A percentile compares a stretch with the other conserved stretches of the same genome.
Evolutionary conservation across 768 basidiomycete genomes (phyloP).

Genomic region (Roridomyces roridus): DNA sequence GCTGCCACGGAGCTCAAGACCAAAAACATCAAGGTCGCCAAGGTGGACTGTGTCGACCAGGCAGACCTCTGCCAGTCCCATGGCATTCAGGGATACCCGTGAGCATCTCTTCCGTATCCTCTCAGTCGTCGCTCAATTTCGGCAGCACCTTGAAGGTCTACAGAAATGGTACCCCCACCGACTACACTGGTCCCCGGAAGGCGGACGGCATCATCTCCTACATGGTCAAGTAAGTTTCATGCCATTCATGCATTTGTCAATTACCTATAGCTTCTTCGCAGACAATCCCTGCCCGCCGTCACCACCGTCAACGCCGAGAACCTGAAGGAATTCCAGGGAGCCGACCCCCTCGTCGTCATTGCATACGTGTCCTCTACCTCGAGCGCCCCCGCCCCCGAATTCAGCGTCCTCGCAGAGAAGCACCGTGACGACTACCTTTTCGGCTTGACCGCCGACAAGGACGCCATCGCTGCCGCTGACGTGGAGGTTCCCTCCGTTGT

Average conservation of each 20-base stretch:
- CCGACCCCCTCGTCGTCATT: constrained; percentile 91
- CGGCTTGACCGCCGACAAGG: constrained; percentile 79
- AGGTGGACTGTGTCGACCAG: constrained; percentile 97
- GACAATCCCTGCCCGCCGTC: constrained; percentile 95
- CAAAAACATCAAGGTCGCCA: constrained; percentile 88
- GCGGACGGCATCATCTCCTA: constrained; percentile 96
- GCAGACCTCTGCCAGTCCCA: constrained; percentile 89
- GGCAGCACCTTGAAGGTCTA: constrained; percentile 88
- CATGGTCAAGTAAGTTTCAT: constrained; percentile 84
- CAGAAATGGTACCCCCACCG: constrained; percentile 78
- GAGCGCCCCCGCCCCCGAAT: constrained; percentile 74
- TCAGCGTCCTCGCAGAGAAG: constrained; percentile 80
- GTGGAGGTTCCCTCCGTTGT: constrained; percentile 86
- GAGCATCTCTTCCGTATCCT: constrained; percentile 32
- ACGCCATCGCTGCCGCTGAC: constrained; percentile 69
- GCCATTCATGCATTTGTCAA: background rate
- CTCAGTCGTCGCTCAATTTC: background rate
- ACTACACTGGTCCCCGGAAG: constrained; percentile 90
- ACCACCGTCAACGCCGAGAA: constrained; percentile 78
- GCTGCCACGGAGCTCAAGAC: constrained; percentile 94
- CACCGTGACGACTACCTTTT: constrained; percentile 96
- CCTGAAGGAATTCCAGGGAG: constrained; percentile 82
- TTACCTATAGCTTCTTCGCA: constrained; percentile 24
- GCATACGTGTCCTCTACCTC: constrained; percentile 82
- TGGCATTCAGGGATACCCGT: constrained; percentile 96